phyloP scores from a whole-genome alignment of 192 early-diverging fungal genomes.

The Coemansia sp. region DNA sequence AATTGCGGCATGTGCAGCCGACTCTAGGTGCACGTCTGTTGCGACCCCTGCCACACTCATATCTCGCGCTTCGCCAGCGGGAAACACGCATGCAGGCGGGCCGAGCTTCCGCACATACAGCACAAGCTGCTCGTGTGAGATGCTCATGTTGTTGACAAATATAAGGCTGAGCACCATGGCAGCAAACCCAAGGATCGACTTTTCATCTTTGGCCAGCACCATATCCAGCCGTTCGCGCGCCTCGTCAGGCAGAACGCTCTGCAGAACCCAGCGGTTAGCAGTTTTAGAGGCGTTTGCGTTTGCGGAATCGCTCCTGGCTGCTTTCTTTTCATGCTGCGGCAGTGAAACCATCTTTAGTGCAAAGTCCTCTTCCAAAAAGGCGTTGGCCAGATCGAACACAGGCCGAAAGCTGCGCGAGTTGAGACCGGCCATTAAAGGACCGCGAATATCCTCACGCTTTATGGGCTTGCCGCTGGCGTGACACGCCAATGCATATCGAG shows the following conservation, averaged over 20 bases:
- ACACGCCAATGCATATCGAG: conserved; percentile 43
- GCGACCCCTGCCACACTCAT: not conserved
- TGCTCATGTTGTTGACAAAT: conserved; percentile 53
- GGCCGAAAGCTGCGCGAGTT: conserved; percentile 11
- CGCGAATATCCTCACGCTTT: conserved; percentile 33
- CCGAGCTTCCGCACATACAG: conserved; percentile 49
- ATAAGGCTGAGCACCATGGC: conserved; percentile 47
- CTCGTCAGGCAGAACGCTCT: conserved; percentile 33
- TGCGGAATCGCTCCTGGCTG: conserved; percentile 1
- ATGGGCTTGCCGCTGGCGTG: conserved; percentile 41
- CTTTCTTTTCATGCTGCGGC: conserved; percentile 36
- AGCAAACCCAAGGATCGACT: conserved; percentile 32
- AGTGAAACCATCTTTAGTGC: conserved; percentile 35
- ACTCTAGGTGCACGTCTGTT: conserved; percentile 40
- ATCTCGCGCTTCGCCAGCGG: not conserved
- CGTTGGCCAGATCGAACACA: conserved; percentile 22
- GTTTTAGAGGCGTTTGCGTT: not conserved
- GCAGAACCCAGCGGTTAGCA: conserved; percentile 42
- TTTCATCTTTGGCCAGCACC: conserved; percentile 20
- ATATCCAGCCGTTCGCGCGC: conserved; percentile 25
- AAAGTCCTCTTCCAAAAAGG: conserved; percentile 32
- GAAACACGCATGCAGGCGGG: conserved; percentile 25
- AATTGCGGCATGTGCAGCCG: conserved; percentile 32
- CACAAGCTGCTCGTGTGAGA: conserved; percentile 41
- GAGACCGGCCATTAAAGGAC: conserved; percentile 3